phyloP scores from a whole-genome alignment of 2,329 filamentous ascomycete genomes.

The Whalleya microplaca region DNA sequence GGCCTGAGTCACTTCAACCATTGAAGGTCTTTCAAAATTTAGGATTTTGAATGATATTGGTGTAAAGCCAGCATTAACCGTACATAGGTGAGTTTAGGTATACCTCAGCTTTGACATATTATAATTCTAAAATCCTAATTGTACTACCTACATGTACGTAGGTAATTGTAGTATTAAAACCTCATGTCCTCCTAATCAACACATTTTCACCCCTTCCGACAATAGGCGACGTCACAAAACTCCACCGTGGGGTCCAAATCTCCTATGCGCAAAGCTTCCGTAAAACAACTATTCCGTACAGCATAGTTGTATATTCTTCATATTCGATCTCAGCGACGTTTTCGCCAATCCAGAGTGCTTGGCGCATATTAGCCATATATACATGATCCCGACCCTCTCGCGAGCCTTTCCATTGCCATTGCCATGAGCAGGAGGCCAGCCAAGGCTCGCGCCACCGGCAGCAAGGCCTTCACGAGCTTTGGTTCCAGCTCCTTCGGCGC shows the following conservation, averaged over 20 bases:
- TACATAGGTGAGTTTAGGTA: no score
- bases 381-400: neutral
- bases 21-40: no score
- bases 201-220: no score
- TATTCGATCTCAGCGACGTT: neutral
- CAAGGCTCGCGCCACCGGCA: conserved; percentile 35
- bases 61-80: no score
- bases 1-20: neutral
- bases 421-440: conserved; percentile 37
- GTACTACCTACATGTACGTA: no score
- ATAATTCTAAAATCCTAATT: no score
- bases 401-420: conserved; percentile 5
- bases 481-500: conserved; percentile 29
- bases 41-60: no score
- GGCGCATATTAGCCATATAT: neutral
- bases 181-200: no score
- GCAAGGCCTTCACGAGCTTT: conserved; percentile 31
- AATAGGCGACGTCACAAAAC: conserved; percentile 27
- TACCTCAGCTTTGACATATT: no score
- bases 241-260: conserved; percentile 37
- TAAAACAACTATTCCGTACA: neutral
- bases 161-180: no score
- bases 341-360: neutral
- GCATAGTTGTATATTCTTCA: neutral
- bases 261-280: conserved; percentile 7